Percentiles rank a stretch among this genome's conserved stretches.
Evolutionary conservation across 2,329 filamentous ascomycete species (phyloP).

Genomic region (Penicillium griseofulvum): DNA sequence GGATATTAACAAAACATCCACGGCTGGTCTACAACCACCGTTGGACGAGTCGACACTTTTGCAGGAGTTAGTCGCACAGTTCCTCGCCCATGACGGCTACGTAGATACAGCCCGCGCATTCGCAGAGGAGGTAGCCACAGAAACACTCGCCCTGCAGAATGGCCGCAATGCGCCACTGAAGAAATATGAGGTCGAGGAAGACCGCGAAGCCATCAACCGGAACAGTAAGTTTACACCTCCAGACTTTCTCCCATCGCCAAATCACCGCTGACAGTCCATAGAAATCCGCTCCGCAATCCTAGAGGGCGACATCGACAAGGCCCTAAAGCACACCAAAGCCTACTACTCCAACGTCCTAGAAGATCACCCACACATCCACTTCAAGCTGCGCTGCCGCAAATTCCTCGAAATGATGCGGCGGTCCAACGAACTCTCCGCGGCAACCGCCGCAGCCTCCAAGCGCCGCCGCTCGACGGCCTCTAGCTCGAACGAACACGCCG

Average conservation of each 20-base stretch:
- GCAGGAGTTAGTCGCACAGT: slow-evolving; percentile 81
- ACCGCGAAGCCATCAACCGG: slow-evolving; percentile 79
- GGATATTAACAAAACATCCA: slow-evolving; percentile 60
- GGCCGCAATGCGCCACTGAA: slow-evolving; percentile 53
- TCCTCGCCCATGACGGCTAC: slow-evolving; percentile 91
- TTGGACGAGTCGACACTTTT: slow-evolving; percentile 74
- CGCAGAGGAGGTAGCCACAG: slow-evolving; percentile 71
- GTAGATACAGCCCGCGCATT: slow-evolving; percentile 90
- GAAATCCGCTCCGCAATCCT: slow-evolving; percentile 83
- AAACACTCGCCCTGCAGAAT: slow-evolving; percentile 67
- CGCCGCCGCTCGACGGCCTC: slow-evolving; percentile 37
- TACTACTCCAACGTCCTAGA: slow-evolving; percentile 79
- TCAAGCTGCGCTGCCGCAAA: slow-evolving; percentile 82
- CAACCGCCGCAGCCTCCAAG: slow-evolving; percentile 33
- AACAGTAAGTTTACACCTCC: slow-evolving; percentile 62
- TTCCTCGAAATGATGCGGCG: slow-evolving; percentile 92
- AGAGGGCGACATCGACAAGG: slow-evolving; percentile 87
- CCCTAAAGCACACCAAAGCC: slow-evolving; percentile 73
- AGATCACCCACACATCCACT: slow-evolving; percentile 79
- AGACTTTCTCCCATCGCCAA: neutral
- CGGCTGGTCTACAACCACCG: slow-evolving; percentile 60
- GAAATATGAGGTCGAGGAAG: slow-evolving; percentile 69
- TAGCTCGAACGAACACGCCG: slow-evolving; percentile 43
- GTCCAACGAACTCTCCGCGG: slow-evolving; percentile 60
- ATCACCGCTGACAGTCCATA: slow-evolving; percentile 36